Conservation (phyloP, 129 eudicot species). For the Escallonia rubra region DNA sequence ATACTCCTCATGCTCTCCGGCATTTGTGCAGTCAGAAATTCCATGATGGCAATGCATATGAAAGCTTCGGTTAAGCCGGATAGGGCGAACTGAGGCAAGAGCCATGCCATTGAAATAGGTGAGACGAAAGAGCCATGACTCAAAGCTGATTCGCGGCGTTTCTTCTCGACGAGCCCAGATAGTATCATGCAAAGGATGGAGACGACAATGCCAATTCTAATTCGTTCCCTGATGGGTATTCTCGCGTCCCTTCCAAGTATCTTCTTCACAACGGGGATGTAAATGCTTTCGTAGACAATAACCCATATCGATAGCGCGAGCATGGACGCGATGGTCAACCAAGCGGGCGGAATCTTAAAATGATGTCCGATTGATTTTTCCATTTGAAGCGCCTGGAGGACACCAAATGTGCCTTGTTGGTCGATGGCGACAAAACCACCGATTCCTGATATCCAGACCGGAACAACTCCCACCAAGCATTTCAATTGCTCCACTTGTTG, state of each 20-base stretch:
- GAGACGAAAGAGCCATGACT: conserved; percentile 26
- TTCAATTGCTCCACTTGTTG: conserved; percentile 67
- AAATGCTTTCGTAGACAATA: conserved; percentile 41
- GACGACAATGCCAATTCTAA: conserved; percentile 50
- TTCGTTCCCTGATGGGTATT: conserved; percentile 27
- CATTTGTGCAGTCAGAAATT: conserved; percentile 50
- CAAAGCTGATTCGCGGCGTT: conserved; percentile 38
- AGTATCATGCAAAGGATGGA: conserved; percentile 53
- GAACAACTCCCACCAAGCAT: conserved; percentile 42
- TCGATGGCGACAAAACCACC: conserved; percentile 57
- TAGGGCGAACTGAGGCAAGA: conserved; percentile 52
- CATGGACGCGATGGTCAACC: conserved; percentile 55
- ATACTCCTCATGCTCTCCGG: conserved; percentile 68
- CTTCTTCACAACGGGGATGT: conserved; percentile 29
- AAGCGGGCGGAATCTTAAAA: conserved; percentile 58
- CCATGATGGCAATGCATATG: conserved; percentile 61
- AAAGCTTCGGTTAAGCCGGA: conserved; percentile 66
- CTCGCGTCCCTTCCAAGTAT: conserved; percentile 33
- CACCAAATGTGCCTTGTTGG: conserved; percentile 52
- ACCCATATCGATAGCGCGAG: conserved; percentile 59
- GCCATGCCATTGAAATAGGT: conserved; percentile 31
- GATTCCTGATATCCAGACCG: conserved; percentile 57
- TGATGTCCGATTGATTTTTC: conserved; percentile 25
- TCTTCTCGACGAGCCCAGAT: conserved; percentile 42
- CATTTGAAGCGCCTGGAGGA: conserved; percentile 64